Evolutionary conservation across 1,139 yeast species (phyloP).

Genomic region (Debaryomyces singareniensis): DNA sequence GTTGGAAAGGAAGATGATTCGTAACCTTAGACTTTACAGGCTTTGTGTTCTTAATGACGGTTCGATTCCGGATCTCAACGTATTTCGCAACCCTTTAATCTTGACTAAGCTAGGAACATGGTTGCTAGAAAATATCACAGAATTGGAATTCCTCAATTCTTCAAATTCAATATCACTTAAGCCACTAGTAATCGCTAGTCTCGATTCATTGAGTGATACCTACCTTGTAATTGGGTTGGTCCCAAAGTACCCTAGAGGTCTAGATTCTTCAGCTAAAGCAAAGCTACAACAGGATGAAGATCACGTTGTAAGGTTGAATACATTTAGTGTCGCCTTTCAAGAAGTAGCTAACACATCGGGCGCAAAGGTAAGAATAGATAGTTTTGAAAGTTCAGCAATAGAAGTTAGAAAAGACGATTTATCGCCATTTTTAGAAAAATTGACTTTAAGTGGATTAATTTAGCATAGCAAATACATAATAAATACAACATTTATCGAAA

Average conservation of each 20-base stretch:
- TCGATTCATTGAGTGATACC: slow-evolving; percentile 68
- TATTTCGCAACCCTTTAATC: slow-evolving; percentile 82
- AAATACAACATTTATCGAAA: no score
- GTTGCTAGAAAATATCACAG: slow-evolving; percentile 87
- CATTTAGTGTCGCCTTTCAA: slow-evolving; percentile 87
- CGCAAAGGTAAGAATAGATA: slow-evolving; percentile 86
- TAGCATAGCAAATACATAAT: no score
- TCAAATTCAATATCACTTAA: slow-evolving; percentile 42
- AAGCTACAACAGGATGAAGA: slow-evolving; percentile 20
- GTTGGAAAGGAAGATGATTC: slow-evolving; percentile 73
- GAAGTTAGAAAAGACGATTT: slow-evolving; percentile 86
- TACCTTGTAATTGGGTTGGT: slow-evolving; percentile 89
- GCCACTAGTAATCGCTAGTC: slow-evolving; percentile 85
- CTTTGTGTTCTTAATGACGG: slow-evolving; percentile 85
- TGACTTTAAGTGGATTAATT: slow-evolving; percentile 42
- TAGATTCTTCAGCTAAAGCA: slow-evolving; percentile 40
- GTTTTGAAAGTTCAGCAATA: slow-evolving; percentile 89
- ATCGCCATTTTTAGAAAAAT: slow-evolving; percentile 76
- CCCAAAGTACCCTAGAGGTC: slow-evolving; percentile 68
- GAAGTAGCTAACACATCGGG: slow-evolving; percentile 76
- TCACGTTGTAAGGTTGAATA: slow-evolving; percentile 49
- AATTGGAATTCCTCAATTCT: slow-evolving; percentile 47
- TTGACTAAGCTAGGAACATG: slow-evolving; percentile 80
- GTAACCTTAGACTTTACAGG: slow-evolving; percentile 74
- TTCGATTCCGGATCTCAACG: slow-evolving; percentile 63